These are phyloP conservation scores for Chlorella sp. DNA, from an alignment of 139 green algal genomes.

Conservation along the genomic window DNA sequence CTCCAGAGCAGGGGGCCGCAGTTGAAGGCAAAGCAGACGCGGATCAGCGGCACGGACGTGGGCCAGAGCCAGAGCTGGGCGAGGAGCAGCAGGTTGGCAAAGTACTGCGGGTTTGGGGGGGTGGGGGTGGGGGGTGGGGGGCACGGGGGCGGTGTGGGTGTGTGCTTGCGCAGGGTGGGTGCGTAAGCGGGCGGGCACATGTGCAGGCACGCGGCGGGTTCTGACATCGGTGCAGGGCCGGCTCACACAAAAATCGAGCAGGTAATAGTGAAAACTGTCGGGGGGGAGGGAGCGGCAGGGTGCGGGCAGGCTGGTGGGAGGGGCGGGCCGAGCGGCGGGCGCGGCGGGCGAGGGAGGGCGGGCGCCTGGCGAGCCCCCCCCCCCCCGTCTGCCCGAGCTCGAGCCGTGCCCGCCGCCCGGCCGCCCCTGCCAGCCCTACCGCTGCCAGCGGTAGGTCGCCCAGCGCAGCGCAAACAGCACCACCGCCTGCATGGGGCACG, in stretches of 20 bases:
- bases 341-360: no score
- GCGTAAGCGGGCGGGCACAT: neutral
- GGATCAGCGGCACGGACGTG: slow-evolving; percentile 43
- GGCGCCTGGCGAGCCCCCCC: no score
- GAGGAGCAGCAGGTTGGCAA: slow-evolving; percentile 73
- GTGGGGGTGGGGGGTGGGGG: neutral
- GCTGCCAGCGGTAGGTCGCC: slow-evolving; percentile 11
- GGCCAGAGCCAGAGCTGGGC: slow-evolving; percentile 72
- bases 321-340: no score
- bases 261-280: slow-evolving; percentile 72
- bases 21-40: slow-evolving; percentile 77
- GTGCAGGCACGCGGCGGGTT: neutral
- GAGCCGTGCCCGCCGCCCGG: no score
- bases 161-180: neutral
- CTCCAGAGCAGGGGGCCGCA: slow-evolving; percentile 77
- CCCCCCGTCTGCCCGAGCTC: no score
- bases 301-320: no score
- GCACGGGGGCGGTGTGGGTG: neutral
- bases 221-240: no score
- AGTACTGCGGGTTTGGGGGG: slow-evolving; percentile 41
- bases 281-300: no score
- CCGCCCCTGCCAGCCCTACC: no score
- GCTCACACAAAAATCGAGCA: slow-evolving; percentile 52
- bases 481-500: slow-evolving; percentile 41
- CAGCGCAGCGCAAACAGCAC: slow-evolving; percentile 36